Evolutionary conservation across 257 asterid species (phyloP).

Genomic region (Solanum piurae): DNA sequence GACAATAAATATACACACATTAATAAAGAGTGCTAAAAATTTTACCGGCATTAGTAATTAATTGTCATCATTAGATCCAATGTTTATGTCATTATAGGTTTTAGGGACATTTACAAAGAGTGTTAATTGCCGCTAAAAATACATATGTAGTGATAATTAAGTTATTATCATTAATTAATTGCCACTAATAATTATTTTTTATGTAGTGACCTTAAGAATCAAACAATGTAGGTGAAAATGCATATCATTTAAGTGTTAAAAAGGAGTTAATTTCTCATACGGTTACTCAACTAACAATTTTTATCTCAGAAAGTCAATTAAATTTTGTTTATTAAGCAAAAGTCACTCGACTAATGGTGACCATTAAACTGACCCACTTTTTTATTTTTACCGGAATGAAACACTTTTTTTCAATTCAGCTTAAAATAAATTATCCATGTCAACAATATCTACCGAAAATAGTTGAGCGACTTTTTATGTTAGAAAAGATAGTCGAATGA

Average conservation of each 20-base stretch:
- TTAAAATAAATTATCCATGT: not conserved
- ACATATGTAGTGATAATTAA: no score
- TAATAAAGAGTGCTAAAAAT: not conserved
- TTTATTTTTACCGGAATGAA: not conserved
- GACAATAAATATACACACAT: no score
- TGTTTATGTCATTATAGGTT: not conserved
- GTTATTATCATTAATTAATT: not conserved
- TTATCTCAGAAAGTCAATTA: not conserved
- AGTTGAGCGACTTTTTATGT: not conserved
- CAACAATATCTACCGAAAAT: not conserved
- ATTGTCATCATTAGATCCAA: not conserved
- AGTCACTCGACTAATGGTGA: not conserved
- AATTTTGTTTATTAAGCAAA: no score
- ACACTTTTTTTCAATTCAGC: not conserved
- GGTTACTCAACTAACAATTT: no score
- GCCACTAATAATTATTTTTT: no score
- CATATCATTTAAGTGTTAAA: not conserved
- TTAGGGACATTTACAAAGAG: no score
- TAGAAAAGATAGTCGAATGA: no score
- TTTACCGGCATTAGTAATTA: no score
- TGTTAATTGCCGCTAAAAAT: no score
- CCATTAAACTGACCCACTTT: not conserved
- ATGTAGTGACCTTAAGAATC: not conserved
- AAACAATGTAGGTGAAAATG: not conserved
- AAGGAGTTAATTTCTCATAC: not conserved